Percentiles rank a stretch among this genome's conserved stretches.
Conservation (phyloP, 768 basidiomycete genomes). For the Tephrocybe sp. region DNA sequence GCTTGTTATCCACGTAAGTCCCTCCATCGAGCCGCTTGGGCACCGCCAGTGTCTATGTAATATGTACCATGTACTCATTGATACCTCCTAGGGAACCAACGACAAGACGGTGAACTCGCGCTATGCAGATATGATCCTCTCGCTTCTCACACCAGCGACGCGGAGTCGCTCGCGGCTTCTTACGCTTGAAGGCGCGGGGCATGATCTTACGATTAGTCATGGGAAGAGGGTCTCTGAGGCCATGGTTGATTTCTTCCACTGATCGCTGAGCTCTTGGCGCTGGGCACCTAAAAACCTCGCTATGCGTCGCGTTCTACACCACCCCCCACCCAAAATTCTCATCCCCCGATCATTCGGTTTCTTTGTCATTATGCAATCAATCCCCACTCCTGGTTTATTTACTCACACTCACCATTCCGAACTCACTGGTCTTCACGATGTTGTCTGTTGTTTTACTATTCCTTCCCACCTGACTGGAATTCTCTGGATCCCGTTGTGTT, state of each 20-base stretch:
- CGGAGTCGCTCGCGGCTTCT: constrained; percentile 37
- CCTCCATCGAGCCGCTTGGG: too few species aligned
- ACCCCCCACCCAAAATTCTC: background rate
- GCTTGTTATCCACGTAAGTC: constrained; percentile 61
- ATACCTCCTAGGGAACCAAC: constrained; percentile 45
- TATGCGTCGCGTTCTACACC: background rate
- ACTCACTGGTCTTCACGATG: background rate
- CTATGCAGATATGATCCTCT: constrained; percentile 46
- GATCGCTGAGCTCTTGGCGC: background rate
- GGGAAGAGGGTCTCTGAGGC: constrained; percentile 29
- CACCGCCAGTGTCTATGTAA: too few species aligned
- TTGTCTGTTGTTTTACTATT: background rate
- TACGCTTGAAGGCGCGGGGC: constrained; percentile 48
- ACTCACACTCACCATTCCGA: background rate
- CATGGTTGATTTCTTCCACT: constrained; percentile 29
- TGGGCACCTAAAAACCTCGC: background rate
- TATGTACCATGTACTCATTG: too few species aligned
- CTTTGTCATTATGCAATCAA: background rate
- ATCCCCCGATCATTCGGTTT: background rate
- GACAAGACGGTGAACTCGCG: constrained; percentile 55
- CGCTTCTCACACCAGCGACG: constrained; percentile 37
- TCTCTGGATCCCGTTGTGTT: background rate
- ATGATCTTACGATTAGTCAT: constrained; percentile 50
- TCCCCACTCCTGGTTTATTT: background rate
- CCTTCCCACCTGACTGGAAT: background rate